Conservation (phyloP, 495 filamentous ascomycete genomes). For the Talaromyces nanjingensis region DNA sequence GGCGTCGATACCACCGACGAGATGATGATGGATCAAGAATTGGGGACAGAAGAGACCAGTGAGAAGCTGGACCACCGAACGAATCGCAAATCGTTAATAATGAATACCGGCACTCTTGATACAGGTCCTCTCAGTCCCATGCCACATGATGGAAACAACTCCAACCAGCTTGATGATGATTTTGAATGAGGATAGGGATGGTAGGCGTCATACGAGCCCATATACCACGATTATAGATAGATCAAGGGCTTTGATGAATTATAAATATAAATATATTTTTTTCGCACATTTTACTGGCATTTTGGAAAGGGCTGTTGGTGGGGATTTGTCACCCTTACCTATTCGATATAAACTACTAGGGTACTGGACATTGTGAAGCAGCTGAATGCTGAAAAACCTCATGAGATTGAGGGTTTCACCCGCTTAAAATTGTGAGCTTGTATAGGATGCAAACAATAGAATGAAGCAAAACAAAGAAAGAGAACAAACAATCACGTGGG, state of each 20-base stretch:
- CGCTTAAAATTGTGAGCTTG: no score
- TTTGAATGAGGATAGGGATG: slow-evolving; percentile 42
- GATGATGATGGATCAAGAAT: slow-evolving; percentile 22
- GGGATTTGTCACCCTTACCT: no score
- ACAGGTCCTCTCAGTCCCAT: slow-evolving; percentile 23
- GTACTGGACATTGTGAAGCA: no score
- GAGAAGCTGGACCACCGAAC: slow-evolving; percentile 42
- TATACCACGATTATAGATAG: slow-evolving; percentile 12
- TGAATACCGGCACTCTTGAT: slow-evolving; percentile 30
- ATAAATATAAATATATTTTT: not conserved
- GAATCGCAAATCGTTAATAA: slow-evolving; percentile 34
- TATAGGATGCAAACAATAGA: no score
- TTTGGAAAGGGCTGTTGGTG: not conserved
- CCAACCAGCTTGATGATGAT: slow-evolving; percentile 36
- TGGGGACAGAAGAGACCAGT: slow-evolving; percentile 54
- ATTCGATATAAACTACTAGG: no score
- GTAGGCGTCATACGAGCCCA: slow-evolving; percentile 4
- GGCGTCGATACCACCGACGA: slow-evolving; percentile 29
- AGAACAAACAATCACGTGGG: slow-evolving; percentile 7
- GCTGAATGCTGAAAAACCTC: no score
- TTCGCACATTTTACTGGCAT: slow-evolving; percentile 1
- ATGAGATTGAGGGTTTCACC: not conserved
- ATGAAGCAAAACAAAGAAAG: no score
- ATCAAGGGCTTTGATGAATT: slow-evolving; percentile 11
- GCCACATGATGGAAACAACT: slow-evolving; percentile 22